A percentile compares a stretch with the other conserved stretches of the same genome.
Evolutionary conservation across 148 eudicot genomes (phyloP).

Genomic region (Rhododendron griersonianum): DNA sequence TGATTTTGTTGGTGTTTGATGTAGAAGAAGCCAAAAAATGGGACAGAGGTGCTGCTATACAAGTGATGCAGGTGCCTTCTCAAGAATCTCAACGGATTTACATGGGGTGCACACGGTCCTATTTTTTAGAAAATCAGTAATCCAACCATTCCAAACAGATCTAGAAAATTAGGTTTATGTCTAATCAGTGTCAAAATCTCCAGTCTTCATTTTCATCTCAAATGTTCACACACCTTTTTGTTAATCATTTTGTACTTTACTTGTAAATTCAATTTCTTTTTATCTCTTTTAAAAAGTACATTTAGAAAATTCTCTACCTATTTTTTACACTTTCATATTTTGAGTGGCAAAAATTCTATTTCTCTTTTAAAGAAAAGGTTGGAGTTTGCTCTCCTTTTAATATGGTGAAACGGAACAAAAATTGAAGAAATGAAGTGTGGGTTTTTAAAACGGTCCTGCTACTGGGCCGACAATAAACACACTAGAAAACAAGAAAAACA

Average conservation of each 20-base stretch:
- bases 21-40: background rate
- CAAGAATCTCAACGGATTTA: background rate
- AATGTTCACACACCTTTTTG: background rate
- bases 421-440: background rate
- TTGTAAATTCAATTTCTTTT: background rate
- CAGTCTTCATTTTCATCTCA: background rate
- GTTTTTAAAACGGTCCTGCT: too few relatives aligned
- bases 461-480: too few relatives aligned
- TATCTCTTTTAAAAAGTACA: too few relatives aligned
- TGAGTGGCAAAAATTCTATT: background rate
- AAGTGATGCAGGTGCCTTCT: constrained; percentile 1
- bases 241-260: background rate
- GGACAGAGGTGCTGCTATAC: background rate
- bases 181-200: too few relatives aligned
- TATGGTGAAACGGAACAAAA: too few relatives aligned
- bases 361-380: too few relatives aligned
- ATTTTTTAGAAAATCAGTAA: too few relatives aligned
- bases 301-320: background rate
- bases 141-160: too few relatives aligned
- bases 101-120: too few relatives aligned
- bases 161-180: too few relatives aligned
- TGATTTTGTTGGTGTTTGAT: background rate
- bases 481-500: too few relatives aligned
- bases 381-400: too few relatives aligned
- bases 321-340: background rate